These are phyloP conservation scores for Trypanosoma brucei DNA, from an alignment of 208 protist species.

Conservation along the genomic window DNA sequence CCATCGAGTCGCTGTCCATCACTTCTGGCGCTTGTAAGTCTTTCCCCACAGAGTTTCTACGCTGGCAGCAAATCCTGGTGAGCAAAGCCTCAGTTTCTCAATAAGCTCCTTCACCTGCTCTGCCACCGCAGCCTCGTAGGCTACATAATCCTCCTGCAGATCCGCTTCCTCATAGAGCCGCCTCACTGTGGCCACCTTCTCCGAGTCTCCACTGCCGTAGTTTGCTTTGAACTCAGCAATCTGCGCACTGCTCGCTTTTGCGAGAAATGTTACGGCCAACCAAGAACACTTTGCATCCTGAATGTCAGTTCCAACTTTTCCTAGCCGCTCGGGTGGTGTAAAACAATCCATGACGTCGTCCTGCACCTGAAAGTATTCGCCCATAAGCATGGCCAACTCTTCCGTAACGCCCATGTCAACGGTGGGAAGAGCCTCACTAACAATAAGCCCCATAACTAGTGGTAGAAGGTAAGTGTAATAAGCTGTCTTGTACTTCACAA, in stretches of 20 bases:
- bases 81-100: slow-evolving; percentile 26
- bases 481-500: slow-evolving; percentile 97
- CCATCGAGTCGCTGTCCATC: slow-evolving; percentile 8
- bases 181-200: slow-evolving; percentile 87
- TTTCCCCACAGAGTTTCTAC: slow-evolving; percentile 76
- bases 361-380: slow-evolving; percentile 97
- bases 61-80: slow-evolving; percentile 48
- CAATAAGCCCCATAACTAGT: slow-evolving; percentile 91
- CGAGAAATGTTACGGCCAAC: slow-evolving; percentile 90
- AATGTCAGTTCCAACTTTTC: slow-evolving; percentile 98
- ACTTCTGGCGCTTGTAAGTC: slow-evolving; percentile 88
- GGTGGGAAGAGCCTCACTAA: slow-evolving; percentile 56
- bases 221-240: slow-evolving; percentile 80
- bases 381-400: slow-evolving; percentile 91
- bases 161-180: slow-evolving; percentile 77
- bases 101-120: slow-evolving; percentile 55
- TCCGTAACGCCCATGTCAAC: slow-evolving; percentile 63
- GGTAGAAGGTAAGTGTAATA: slow-evolving; percentile 98
- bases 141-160: slow-evolving; percentile 62
- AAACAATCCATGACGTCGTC: slow-evolving; percentile 98
- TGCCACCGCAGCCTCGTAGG: slow-evolving; percentile 76
- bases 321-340: slow-evolving; percentile 91
- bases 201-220: slow-evolving; percentile 77
- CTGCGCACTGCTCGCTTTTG: slow-evolving; percentile 48
- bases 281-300: slow-evolving; percentile 97